Percentiles rank a stretch among this genome's conserved stretches.
Conservation (phyloP, 768 basidiomycete species). For the Mrakia frigida region DNA sequence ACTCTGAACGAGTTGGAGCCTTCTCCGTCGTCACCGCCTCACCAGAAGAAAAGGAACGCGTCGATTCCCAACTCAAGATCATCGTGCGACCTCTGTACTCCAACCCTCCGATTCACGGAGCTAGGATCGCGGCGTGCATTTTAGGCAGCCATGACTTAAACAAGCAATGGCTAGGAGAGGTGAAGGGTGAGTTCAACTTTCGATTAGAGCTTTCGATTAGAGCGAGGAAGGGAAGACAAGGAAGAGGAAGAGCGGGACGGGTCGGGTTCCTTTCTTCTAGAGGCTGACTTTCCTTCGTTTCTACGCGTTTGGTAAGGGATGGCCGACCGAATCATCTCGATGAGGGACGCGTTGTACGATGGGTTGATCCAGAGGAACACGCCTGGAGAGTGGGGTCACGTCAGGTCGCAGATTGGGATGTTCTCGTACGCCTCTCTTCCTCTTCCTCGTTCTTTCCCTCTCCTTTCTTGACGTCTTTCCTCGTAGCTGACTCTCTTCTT, state of each 20-base stretch:
- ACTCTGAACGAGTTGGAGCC: slow-evolving; percentile 96
- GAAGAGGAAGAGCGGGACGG: no score
- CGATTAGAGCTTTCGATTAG: not conserved
- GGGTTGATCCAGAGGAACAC: slow-evolving; percentile 59
- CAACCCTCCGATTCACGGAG: slow-evolving; percentile 89
- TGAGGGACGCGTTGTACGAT: slow-evolving; percentile 78
- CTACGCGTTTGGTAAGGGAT: slow-evolving; percentile 55
- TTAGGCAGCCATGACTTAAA: slow-evolving; percentile 69
- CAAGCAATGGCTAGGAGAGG: slow-evolving; percentile 82
- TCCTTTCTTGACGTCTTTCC: not conserved
- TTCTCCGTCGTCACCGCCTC: slow-evolving; percentile 62
- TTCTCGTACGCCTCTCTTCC: not conserved
- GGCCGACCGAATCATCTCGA: slow-evolving; percentile 90
- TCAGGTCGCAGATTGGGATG: slow-evolving; percentile 58
- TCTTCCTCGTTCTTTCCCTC: not conserved
- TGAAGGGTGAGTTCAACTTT: slow-evolving; percentile 49
- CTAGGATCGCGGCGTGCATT: slow-evolving; percentile 78
- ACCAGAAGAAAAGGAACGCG: slow-evolving; percentile 60
- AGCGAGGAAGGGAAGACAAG: no score
- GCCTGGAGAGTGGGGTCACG: slow-evolving; percentile 91
- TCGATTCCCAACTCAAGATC: slow-evolving; percentile 93
- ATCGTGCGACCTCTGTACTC: slow-evolving; percentile 95
- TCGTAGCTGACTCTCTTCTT: not conserved
- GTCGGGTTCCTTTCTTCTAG: no score
- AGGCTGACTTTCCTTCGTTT: not conserved